These are phyloP conservation scores for Starmerella floris DNA, from an alignment of 805 yeast genomes.

Conservation along the genomic window DNA sequence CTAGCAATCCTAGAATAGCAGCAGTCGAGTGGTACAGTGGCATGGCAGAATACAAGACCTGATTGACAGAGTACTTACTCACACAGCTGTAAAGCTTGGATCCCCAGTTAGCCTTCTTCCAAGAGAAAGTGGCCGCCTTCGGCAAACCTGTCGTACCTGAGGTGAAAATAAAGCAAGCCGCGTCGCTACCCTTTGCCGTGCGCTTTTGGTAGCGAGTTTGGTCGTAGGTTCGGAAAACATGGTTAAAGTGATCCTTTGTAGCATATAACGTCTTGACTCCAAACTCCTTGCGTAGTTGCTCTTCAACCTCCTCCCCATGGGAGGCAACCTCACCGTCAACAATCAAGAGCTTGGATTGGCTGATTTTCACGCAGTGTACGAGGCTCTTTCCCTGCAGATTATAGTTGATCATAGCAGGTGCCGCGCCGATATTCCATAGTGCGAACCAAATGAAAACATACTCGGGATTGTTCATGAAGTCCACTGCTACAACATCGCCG, in stretches of 20 bases:
- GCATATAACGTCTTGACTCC: conserved; percentile 19
- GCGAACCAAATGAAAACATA: conserved; percentile 73
- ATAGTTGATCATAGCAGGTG: conserved; percentile 76
- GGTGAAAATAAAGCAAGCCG: conserved; percentile 69
- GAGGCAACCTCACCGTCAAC: conserved; percentile 58
- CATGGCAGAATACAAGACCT: conserved; percentile 77
- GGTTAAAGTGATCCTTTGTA: conserved; percentile 35
- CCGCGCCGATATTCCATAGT: conserved; percentile 81
- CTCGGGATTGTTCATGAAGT: conserved; percentile 71
- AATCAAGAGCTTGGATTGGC: conserved; percentile 50
- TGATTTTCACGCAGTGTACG: conserved; percentile 63
- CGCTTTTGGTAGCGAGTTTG: conserved; percentile 25
- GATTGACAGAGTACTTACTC: conserved; percentile 40
- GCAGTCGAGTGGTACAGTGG: conserved; percentile 94
- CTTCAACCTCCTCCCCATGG: conserved; percentile 40
- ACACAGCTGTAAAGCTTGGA: conserved; percentile 55
- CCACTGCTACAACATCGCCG: conserved; percentile 59
- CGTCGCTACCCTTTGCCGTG: conserved; percentile 43
- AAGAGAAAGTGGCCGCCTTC: conserved; percentile 82
- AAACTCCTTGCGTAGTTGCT: conserved; percentile 25
- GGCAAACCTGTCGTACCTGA: conserved; percentile 95
- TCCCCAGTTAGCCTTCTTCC: conserved; percentile 74
- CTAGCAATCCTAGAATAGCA: conserved; percentile 69
- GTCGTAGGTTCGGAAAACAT: conserved; percentile 17
- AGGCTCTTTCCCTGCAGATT: conserved; percentile 62